Conservation (phyloP, 2,329 filamentous ascomycete genomes). For the Penicillium sp. region DNA sequence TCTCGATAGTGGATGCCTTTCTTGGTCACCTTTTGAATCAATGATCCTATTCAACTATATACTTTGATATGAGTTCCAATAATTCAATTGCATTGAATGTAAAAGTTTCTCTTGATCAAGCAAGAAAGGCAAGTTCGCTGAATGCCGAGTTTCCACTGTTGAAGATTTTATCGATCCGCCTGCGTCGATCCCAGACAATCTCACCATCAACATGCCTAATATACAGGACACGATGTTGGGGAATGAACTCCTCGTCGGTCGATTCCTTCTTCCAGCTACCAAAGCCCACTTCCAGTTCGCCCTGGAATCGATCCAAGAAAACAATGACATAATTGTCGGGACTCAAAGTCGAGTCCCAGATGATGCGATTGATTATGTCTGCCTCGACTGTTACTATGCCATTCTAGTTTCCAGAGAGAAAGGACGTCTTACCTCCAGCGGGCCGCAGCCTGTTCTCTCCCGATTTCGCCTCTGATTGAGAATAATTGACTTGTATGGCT, state of each 20-base stretch:
- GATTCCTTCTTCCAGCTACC: conserved; percentile 55
- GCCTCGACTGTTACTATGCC: not conserved
- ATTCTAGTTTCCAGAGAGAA: not conserved
- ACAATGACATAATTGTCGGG: conserved; percentile 51
- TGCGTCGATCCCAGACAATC: conserved; percentile 53
- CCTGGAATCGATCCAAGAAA: conserved; percentile 56
- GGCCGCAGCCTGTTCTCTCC: conserved; percentile 21
- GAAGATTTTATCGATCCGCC: conserved; percentile 50
- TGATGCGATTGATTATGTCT: conserved; percentile 52
- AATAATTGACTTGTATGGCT: not conserved
- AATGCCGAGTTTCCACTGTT: conserved; percentile 43
- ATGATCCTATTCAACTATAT: too few species aligned
- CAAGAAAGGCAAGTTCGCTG: conserved; percentile 29
- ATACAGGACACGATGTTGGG: conserved; percentile 55
- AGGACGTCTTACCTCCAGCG: conserved; percentile 12
- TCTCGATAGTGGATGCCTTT: too few species aligned
- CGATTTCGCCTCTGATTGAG: not conserved
- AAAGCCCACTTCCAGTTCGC: conserved; percentile 49
- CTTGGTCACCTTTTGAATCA: too few species aligned
- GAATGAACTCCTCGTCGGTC: conserved; percentile 59
- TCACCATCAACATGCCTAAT: conserved; percentile 43
- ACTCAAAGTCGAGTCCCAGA: conserved; percentile 51
- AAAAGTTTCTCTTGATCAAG: conserved; percentile 4
- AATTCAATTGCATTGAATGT: too few species aligned
- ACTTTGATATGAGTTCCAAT: too few species aligned